These are phyloP conservation scores for Vaccinium myrtillus DNA, from an alignment of 148 eudicot genomes.

Conservation along the genomic window DNA sequence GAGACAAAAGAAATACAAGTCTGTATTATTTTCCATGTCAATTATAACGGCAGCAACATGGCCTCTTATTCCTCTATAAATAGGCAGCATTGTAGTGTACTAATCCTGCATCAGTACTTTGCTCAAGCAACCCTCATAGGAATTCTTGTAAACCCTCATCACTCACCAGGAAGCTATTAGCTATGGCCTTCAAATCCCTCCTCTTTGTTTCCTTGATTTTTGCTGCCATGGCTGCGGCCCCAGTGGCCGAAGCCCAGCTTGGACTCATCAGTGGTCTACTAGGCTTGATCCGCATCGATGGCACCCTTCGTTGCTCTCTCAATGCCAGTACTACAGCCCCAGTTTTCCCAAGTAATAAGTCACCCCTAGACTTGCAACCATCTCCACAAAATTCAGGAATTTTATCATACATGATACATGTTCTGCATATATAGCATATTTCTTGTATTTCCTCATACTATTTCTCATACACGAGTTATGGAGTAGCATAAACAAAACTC, in stretches of 20 bases:
- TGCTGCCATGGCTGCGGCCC: constrained; percentile 14
- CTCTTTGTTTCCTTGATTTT: constrained; percentile 13
- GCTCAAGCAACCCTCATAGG: not conserved
- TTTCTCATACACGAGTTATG: not conserved
- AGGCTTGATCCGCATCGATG: constrained; percentile 10
- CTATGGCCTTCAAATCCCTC: constrained; percentile 28
- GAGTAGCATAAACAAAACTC: not conserved
- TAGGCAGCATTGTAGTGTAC: not conserved
- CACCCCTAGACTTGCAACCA: not conserved
- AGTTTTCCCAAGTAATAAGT: constrained; percentile 15
- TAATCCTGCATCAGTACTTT: not conserved
- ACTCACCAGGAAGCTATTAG: not conserved
- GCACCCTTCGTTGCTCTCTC: constrained; percentile 4
- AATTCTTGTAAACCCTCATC: not conserved
- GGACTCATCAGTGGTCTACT: constrained; percentile 10
- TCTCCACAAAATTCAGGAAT: not conserved
- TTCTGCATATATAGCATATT: not conserved
- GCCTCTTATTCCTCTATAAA: not conserved
- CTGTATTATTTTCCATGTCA: too few species aligned
- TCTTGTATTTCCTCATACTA: not conserved
- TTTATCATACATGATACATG: not conserved
- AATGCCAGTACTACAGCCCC: constrained; percentile 18
- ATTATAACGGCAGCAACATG: not conserved
- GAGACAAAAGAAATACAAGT: too few species aligned
- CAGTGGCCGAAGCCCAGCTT: constrained; percentile 30